Base-by-base conservation (phyloP, 495 filamentous ascomycete species). In the Podospora sp. region DNA sequence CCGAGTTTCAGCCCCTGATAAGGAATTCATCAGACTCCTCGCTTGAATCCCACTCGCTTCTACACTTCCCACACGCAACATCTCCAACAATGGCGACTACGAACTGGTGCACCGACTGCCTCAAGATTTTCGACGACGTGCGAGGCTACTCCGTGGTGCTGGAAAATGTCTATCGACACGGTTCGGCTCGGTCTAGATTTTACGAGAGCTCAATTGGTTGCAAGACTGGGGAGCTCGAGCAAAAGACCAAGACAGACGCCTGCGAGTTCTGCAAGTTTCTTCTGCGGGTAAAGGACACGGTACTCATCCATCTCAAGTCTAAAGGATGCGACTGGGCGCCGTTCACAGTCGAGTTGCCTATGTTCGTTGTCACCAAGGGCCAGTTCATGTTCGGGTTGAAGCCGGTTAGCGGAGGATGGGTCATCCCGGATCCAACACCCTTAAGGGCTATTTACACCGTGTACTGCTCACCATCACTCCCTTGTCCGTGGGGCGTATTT, bases 281-380 rank as follows among this genome's bases (percentile, higher is more conserved):
- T n/a, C n/a, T n/a, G n/a, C n/a, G n/a, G n/a, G 51, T 20, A 9
- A 55, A 55, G 22, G 53, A 57, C 20, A 24, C 53, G 20, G 53
- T 57, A 5, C 20, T 57, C 53, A 6, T 3, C 20, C 53, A 57
- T 57, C 20, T 57, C 53, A 57, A 57, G 7, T n/a, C 18, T 4
- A 57, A 57, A 57, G 20, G 53, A 57, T 57, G 53, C 53, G 53
- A 57, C 53, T 57, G 53, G 53, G 53, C 53, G 20, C 53, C 53
- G 18, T 57, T 57, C 53, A 57, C 53, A n/a, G 24, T 57, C 53
- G 53, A 57, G n/a, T 6, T 57, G 18, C 24, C 4, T n/a, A 25
- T 2, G 53, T 4, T 57, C 53, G 24, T 57, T 24, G 53, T 24
- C 53, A 57, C 53, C 53, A 57, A 24, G 24, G 53, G 53, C 5